Base-by-base conservation (phyloP, 176 grass and related monocot genomes). In the Cenchrus americanus region DNA sequence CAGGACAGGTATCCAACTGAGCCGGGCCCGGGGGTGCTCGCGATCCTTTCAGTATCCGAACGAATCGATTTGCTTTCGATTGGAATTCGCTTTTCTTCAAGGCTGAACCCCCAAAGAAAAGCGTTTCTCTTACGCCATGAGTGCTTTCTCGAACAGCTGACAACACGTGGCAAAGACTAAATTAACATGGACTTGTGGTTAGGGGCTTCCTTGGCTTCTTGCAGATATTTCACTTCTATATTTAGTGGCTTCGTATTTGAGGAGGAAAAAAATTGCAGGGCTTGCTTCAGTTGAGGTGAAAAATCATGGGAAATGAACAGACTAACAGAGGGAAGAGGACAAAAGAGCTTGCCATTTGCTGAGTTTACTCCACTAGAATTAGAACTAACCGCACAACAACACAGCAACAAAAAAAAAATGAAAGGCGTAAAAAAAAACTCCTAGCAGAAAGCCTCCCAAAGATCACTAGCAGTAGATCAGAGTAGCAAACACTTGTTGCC, bases 51-150 rank as follows among this genome's bases (percentile, higher is more conserved):
- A 73, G 26, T 48, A 69, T 32, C 82, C 52, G 53, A 85, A 61
- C 52, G 53, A n/a, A 61, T 84, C 83, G 21, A 68, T 80, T 73
- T 73, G 76, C 51, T 67, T 74, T 55, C 24, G 42, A 63, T 74
- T 57, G 66, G 40, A 66, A 26, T 37, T 66, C 69, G 5, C 85
- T 49, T 86, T 87, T 87, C 75, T 49, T 5, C 70, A 69, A 46
- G 54, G 42, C 78, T 64, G 52, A 49, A 15, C 9, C 58, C 7
- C 34, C 34, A 37, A 67, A 78, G 23, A 5, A 82, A 87, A 66
- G 62, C 9, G 32, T 57, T 77, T 77, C 53, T 34, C 62, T 8
- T 22, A 43, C 14, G 26, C 48, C 22, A 66, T 88, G 86, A 62
- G 75, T 58, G 74, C 69, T 55, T 22, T 12, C 73, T 70, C 76